Evolutionary conservation across 768 basidiomycete genomes (phyloP).

Genomic region (Psilocybe cubensis): DNA sequence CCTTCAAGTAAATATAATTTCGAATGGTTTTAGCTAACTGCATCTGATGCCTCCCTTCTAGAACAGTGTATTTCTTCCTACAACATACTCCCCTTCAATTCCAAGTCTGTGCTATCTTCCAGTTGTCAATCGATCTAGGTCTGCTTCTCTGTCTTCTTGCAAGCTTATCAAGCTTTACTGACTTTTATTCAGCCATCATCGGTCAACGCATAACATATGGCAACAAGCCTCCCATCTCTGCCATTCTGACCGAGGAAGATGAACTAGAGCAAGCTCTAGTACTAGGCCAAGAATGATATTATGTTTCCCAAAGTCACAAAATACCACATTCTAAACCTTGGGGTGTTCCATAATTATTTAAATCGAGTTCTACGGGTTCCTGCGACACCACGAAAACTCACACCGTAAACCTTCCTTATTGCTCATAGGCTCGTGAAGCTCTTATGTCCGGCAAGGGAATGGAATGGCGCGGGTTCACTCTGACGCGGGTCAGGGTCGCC

Average conservation of each 20-base stretch:
- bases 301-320: background rate
- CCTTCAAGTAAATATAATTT: slow-evolving; percentile 67
- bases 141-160: slow-evolving; percentile 25
- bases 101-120: slow-evolving; percentile 83
- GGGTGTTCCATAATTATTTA: too few relatives aligned
- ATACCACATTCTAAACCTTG: background rate
- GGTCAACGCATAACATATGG: slow-evolving; percentile 79
- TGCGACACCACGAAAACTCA: background rate
- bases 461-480: background rate
- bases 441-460: background rate
- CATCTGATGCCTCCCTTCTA: slow-evolving; percentile 29
- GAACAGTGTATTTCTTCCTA: slow-evolving; percentile 81
- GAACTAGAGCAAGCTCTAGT: slow-evolving; percentile 78
- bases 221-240: slow-evolving; percentile 58
- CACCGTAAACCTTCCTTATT: background rate
- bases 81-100: slow-evolving; percentile 78
- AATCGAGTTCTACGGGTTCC: too few relatives aligned
- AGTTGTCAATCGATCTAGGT: slow-evolving; percentile 81
- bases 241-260: slow-evolving; percentile 60
- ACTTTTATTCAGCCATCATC: slow-evolving; percentile 55
- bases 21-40: background rate
- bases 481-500: background rate
- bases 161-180: background rate
- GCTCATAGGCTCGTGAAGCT: background rate
- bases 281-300: slow-evolving; percentile 51